Evolutionary conservation across 148 eudicot species (phyloP).

Genomic region (Oxyria digyna): DNA sequence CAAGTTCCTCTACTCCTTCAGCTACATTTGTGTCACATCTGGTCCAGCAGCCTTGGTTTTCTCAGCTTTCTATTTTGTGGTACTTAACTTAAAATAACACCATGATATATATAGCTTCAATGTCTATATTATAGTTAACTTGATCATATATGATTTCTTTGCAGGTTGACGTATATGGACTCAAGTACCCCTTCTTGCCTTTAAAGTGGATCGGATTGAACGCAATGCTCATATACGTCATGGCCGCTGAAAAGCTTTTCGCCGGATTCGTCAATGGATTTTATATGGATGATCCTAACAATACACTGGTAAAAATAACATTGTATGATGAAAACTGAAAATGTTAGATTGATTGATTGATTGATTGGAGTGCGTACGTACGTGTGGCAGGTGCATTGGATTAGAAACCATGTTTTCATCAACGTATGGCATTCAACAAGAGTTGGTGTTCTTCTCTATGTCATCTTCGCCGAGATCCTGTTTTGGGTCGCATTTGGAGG

Average conservation of each 20-base stretch:
- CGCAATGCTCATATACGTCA: slow-evolving; percentile 81
- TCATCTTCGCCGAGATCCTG: slow-evolving; percentile 69
- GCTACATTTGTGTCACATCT: slow-evolving; percentile 76
- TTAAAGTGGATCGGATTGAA: slow-evolving; percentile 95
- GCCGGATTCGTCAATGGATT: slow-evolving; percentile 82
- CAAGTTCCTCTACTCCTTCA: slow-evolving; percentile 75
- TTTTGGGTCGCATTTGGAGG: slow-evolving; percentile 78
- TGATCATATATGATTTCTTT: neutral
- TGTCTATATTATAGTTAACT: too few relatives aligned
- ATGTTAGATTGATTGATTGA: too few relatives aligned
- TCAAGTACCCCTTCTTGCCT: slow-evolving; percentile 44
- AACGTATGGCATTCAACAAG: slow-evolving; percentile 82
- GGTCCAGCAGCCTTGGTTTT: slow-evolving; percentile 64
- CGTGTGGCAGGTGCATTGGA: slow-evolving; percentile 57
- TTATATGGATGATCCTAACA: slow-evolving; percentile 57
- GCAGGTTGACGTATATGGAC: slow-evolving; percentile 55
- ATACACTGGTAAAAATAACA: slow-evolving; percentile 71
- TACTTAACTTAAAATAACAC: slow-evolving; percentile 19
- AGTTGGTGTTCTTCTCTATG: slow-evolving; percentile 76
- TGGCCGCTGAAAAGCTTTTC: slow-evolving; percentile 83
- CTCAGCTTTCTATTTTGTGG: slow-evolving; percentile 54
- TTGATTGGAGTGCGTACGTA: too few relatives aligned
- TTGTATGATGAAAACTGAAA: too few relatives aligned
- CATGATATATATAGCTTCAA: too few relatives aligned
- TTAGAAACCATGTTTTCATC: slow-evolving; percentile 61